Conservation (phyloP, 2,329 filamentous ascomycete genomes). For the Fusarium pilosicola region DNA sequence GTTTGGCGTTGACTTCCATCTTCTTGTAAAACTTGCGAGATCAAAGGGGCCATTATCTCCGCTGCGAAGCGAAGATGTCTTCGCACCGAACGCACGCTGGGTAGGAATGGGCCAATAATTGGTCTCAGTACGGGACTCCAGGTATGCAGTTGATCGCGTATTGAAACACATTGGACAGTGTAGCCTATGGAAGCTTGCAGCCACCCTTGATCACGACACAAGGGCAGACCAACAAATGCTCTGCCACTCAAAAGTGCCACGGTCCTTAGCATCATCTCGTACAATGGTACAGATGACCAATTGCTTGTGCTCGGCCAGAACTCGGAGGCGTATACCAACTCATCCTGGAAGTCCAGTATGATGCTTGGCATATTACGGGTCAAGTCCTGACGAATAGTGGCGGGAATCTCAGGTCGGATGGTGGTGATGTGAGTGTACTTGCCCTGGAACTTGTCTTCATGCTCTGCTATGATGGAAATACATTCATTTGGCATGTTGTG, state of each 20-base stretch:
- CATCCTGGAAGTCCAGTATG: neutral
- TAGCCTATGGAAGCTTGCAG: neutral
- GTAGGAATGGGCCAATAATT: neutral
- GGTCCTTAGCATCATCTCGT: neutral
- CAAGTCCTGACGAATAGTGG: neutral
- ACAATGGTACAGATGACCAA: accelerated
- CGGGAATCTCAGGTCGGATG: neutral
- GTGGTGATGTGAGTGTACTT: neutral
- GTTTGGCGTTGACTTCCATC: accelerated
- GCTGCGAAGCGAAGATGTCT: neutral
- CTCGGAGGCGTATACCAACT: neutral
- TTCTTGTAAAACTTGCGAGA: accelerated
- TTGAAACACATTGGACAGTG: neutral
- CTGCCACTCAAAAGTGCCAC: neutral
- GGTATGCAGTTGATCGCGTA: neutral
- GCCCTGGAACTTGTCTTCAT: neutral
- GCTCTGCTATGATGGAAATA: neutral
- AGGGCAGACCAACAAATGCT: neutral
- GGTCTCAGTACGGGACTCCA: neutral
- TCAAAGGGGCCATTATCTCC: neutral
- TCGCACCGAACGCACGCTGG: neutral
- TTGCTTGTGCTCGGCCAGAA: accelerated
- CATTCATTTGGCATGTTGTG: neutral
- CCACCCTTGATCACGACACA: neutral
- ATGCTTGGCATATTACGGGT: neutral